These are phyloP conservation scores for Colletotrichum sp. DNA, from an alignment of 2,329 filamentous ascomycete species.

Conservation along the genomic window DNA sequence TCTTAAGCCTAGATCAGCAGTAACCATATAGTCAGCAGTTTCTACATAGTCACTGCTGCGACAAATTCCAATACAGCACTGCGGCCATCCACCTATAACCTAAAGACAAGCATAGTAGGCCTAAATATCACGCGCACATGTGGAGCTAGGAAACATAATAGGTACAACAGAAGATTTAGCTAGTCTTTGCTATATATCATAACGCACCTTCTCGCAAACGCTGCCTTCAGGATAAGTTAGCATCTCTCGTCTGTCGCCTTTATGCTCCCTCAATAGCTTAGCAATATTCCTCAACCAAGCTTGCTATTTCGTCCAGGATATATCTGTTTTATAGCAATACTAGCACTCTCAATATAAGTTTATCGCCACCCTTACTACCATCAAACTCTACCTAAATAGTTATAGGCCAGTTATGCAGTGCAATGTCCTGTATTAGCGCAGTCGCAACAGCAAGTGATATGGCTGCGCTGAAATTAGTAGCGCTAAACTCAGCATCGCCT, in stretches of 20 bases:
- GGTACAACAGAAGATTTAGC: background rate
- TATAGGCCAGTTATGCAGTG: background rate
- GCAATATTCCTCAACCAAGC: background rate
- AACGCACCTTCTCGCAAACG: background rate
- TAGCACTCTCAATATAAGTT: background rate
- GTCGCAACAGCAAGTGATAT: background rate
- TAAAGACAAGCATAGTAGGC: background rate
- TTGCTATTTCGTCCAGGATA: background rate
- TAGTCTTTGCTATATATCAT: background rate
- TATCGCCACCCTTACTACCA: background rate
- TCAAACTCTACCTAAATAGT: background rate
- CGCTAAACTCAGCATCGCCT: background rate
- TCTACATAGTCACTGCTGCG: background rate
- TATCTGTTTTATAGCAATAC: background rate
- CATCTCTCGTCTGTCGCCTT: no score
- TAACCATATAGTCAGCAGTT: background rate
- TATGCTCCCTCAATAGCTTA: background rate
- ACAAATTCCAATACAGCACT: background rate
- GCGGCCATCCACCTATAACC: background rate
- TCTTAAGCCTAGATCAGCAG: background rate
- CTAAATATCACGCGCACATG: background rate
- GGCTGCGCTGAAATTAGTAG: background rate
- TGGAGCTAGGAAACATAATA: background rate
- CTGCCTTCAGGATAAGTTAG: background rate
- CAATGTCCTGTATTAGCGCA: background rate